Evolutionary conservation across 768 basidiomycete genomes (phyloP), one percentile per base, ranked within the genome.

Genomic region (Sporobolomyces pararoseus): DNA sequence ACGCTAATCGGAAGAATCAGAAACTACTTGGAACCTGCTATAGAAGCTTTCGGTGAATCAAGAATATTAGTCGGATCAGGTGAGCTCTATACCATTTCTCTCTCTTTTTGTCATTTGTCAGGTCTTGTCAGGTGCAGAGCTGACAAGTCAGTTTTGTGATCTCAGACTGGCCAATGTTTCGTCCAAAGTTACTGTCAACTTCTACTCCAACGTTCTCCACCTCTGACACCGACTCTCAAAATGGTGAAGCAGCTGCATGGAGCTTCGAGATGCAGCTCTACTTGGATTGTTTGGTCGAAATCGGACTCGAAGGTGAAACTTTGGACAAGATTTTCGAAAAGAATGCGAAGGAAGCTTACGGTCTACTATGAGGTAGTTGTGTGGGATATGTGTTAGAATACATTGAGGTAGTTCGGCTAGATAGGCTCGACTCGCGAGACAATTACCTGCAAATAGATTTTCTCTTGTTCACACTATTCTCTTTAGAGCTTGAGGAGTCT

Each of bases 81-180:
- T 65, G 52, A 42, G 62, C 13, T 35, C 25, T 35, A 14, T 23
- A 29, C 35, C 2, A 14, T 25, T n/a, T 49, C 29, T 23, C n/a
- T 27, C 29, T 13, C 19, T 21, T 6, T 47, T 47, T 7, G 46
- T 10, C 32, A 10, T 27, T 12, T 4, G 3, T 44, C 31, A 7
- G n/a, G n/a, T n/a, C n/a, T n/a, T n/a, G n/a, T n/a, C n/a, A n/a
- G n/a, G n/a, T n/a, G n/a, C n/a, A n/a, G n/a, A n/a, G n/a, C 25
- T 32, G 27, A 44, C 46, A 14, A 17, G 23, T 3, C 39, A 4
- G 9, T 2, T 4, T 32, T 32, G 47, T 14, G 23, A 4, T 34
- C 44, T 21, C 49, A 68, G 72, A 73, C 63, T 73, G 72, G 72
- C 72, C 72, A 10, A 73, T 73, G 72, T 66, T 73, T 57, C 72